These are phyloP conservation scores for Colletotrichum destructivum DNA, from an alignment of 2,329 filamentous ascomycete species.

Conservation along the genomic window DNA sequence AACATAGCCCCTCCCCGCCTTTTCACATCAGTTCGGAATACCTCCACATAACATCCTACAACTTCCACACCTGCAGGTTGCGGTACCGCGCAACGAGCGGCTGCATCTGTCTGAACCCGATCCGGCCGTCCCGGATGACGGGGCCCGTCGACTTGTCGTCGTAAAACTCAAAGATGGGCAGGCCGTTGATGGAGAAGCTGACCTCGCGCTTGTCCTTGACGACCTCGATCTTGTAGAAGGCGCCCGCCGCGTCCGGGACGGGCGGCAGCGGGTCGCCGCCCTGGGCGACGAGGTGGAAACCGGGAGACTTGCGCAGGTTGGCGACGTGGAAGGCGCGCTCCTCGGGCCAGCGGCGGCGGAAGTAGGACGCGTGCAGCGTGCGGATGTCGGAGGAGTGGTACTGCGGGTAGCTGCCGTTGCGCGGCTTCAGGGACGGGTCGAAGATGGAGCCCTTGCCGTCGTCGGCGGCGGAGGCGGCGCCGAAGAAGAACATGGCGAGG, in stretches of 20 bases:
- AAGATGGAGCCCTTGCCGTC: constrained; percentile 47
- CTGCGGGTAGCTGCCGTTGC: constrained; percentile 47
- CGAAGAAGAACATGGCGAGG: constrained; percentile 54
- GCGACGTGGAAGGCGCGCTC: constrained; percentile 50
- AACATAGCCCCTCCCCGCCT: neutral
- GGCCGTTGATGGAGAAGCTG: constrained; percentile 48
- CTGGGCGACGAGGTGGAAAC: constrained; percentile 48
- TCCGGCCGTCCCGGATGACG: constrained; percentile 46
- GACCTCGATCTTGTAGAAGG: constrained; percentile 51
- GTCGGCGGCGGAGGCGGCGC: constrained; percentile 47
- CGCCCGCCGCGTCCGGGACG: constrained; percentile 48
- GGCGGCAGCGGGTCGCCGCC: constrained; percentile 50
- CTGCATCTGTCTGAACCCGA: constrained; percentile 51
- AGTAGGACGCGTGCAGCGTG: constrained; percentile 45
- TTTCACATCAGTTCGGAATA: neutral
- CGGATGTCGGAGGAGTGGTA: constrained; percentile 46
- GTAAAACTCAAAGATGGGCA: constrained; percentile 48
- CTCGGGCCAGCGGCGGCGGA: constrained; percentile 47
- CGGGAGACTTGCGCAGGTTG: constrained; percentile 51
- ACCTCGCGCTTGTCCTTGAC: constrained; percentile 50
- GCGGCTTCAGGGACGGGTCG: constrained; percentile 45
- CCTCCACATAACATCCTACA: constrained; percentile 21
- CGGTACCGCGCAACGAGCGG: constrained; percentile 49
- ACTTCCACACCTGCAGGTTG: constrained; percentile 51
- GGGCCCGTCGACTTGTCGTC: constrained; percentile 50